Base-by-base conservation (phyloP, 306 rosid species). In the Lupinus albus region DNA sequence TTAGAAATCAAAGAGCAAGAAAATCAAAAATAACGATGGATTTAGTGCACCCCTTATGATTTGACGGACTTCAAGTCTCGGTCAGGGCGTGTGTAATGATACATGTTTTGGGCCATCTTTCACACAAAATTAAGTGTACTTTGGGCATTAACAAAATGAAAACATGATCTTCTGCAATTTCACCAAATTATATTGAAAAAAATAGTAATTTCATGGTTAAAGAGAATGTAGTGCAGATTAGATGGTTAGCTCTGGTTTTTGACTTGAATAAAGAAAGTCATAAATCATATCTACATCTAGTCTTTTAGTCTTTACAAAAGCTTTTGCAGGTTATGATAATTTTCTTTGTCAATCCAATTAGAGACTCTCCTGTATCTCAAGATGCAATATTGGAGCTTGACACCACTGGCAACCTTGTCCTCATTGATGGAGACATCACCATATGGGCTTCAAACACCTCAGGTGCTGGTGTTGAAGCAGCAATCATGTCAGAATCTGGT, bases 401-500 rank as follows among this genome's bases (percentile, higher is more conserved):
- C 71, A 51, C 60, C 55, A 83, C 85, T 15, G 97, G 98, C 36
- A 89, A 88, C 79, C 89, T 93, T n/a, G 75, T 89, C 15, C 97
- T 93, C 64, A 42, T 18, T 20, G 96, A 89, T 42, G 80, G 86
- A 9, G 74, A 44, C 59, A 60, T 16, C 77, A 74, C 87, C 67
- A 54, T 83, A 8, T 93, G 97, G 98, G 41, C 87, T 45, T 82
- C 98, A 38, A 93, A 93, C 90, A 88, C 88, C 41, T 86, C 96
- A 13, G 67, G 77, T 11, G 52, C 79, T 3, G 81, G 82, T 7
- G 94, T 85, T 10, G 71, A 66, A 49, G 64, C 76, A 32, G 96
- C 93, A 44, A 46, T 51, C 74, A 77, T 93, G 88, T 56, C 75
- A 30, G 98, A 93, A 82, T 80, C 96, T 4, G 94, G 98, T 10